Evolutionary conservation across 1,139 yeast genomes (phyloP), one percentile per base, ranked within the genome.

Genomic region (Hemisphaericaspora lyxosophila): DNA sequence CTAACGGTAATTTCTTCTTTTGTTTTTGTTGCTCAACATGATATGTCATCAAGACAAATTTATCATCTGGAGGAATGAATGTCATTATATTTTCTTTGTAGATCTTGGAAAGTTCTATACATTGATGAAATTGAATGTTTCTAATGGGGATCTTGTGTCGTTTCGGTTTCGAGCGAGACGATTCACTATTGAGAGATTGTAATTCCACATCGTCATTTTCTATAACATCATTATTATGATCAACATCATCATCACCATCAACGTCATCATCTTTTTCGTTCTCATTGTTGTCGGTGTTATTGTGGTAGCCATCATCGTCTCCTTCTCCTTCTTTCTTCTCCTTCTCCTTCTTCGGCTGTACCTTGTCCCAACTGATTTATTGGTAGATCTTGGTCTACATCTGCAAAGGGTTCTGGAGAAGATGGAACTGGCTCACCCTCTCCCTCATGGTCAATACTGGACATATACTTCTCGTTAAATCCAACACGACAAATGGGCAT

Each of bases 21-120:
- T 64, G 70, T 26, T 58, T 55, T 39, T 60, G 70, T 42, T 66
- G 71, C 36, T 70, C 76, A 8, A 69, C 70, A 23, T 62, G 62
- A 44, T 70, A 71, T 5, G 68, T 58, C 60, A 71, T 60, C 3
- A 71, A 53, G 3, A 56, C 52, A 42, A 71, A 71, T 45, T 67
- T 60, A 42, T 70, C 75, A 41, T 71, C 77, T 0, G 77, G 76
- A 1, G 77, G 77, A 4, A 66, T 65, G 45, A 71, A 71, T n/a
- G 60, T 57, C 26, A 71, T 60, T 20, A 70, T 47, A 45, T 68
- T 68, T 11, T 68, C 62, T 15, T 59, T 51, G 47, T 70, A 69
- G 11, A 71, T 54, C 12, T 69, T 51, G 15, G 65, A 63, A 19
- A 71, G 51, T 42, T 70, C 64, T 4, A 70, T 67, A 49, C 76